These are phyloP conservation scores for Neoarthrinium moseri DNA, from an alignment of 2,329 filamentous ascomycete genomes.

Conservation along the genomic window DNA sequence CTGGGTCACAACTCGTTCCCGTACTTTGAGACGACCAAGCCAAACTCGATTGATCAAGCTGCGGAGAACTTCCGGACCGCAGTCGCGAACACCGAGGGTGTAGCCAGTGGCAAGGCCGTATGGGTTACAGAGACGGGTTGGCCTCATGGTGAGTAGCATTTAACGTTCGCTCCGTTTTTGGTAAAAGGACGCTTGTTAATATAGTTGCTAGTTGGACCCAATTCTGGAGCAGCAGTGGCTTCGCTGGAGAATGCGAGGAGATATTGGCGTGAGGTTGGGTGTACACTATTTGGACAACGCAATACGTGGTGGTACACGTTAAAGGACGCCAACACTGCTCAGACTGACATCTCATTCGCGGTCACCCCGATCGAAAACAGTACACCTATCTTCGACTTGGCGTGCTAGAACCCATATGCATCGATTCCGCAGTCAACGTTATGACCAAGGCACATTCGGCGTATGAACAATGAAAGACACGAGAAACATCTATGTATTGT, in stretches of 20 bases:
- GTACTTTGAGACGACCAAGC: constrained; percentile 25
- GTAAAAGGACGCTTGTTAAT: constrained; percentile 5
- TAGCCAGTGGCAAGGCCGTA: constrained; percentile 25
- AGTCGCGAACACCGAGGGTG: constrained; percentile 21
- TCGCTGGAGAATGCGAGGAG: constrained; percentile 23
- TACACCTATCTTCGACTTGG: constrained; percentile 22
- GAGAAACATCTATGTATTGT: too few relatives aligned
- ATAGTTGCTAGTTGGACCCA: constrained; percentile 19
- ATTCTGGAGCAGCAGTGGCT: constrained; percentile 23
- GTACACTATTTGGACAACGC: constrained; percentile 26
- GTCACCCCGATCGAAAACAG: constrained; percentile 20
- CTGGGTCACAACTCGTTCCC: constrained; percentile 28
- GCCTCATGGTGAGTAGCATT: constrained; percentile 22
- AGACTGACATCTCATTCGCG: constrained; percentile 24
- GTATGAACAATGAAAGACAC: too few relatives aligned
- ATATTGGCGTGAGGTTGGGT: constrained; percentile 31
- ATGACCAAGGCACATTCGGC: too few relatives aligned
- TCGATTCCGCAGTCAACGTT: neutral
- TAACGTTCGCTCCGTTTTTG: neutral
- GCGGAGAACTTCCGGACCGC: constrained; percentile 24
- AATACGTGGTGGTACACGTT: constrained; percentile 54
- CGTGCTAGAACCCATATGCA: constrained; percentile 13
- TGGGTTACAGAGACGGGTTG: constrained; percentile 30
- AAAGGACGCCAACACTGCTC: constrained; percentile 45
- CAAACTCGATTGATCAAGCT: constrained; percentile 25